These are phyloP conservation scores for Lachnellula hyalina DNA, from an alignment of 2,329 filamentous ascomycete genomes.

Conservation along the genomic window DNA sequence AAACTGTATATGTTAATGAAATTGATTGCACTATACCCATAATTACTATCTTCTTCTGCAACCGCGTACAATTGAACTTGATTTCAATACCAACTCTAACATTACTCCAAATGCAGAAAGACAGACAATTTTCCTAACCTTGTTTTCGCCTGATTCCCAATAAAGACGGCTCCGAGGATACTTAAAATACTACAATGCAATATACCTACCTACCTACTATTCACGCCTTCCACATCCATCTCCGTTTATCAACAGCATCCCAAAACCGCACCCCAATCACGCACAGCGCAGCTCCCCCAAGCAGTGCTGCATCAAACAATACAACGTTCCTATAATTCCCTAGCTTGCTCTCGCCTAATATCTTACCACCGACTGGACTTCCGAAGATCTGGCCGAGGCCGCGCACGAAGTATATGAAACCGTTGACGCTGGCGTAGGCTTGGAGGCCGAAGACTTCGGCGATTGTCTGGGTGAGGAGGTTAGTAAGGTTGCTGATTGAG, in stretches of 20 bases:
- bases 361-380: constrained; percentile 39
- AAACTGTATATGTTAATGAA: too few relatives aligned
- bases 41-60: too few relatives aligned
- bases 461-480: constrained; percentile 28
- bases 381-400: constrained; percentile 41
- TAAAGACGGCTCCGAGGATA: too few relatives aligned
- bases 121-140: too few relatives aligned
- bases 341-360: constrained; percentile 33
- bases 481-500: too few relatives aligned
- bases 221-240: constrained; percentile 37
- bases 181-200: too few relatives aligned
- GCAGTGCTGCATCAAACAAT: constrained; percentile 37
- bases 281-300: constrained; percentile 36
- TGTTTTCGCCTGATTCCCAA: too few relatives aligned
- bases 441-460: constrained; percentile 44
- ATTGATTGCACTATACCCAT: too few relatives aligned
- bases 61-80: too few relatives aligned
- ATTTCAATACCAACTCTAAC: too few relatives aligned
- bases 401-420: constrained; percentile 41
- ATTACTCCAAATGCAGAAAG: too few relatives aligned
- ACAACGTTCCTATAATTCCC: constrained; percentile 36
- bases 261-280: constrained; percentile 39
- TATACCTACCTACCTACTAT: neutral
- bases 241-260: constrained; percentile 34
- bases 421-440: constrained; percentile 43